Conservation (phyloP, 2,329 filamentous ascomycete genomes). For the Pseudofabraea citricarpa region DNA sequence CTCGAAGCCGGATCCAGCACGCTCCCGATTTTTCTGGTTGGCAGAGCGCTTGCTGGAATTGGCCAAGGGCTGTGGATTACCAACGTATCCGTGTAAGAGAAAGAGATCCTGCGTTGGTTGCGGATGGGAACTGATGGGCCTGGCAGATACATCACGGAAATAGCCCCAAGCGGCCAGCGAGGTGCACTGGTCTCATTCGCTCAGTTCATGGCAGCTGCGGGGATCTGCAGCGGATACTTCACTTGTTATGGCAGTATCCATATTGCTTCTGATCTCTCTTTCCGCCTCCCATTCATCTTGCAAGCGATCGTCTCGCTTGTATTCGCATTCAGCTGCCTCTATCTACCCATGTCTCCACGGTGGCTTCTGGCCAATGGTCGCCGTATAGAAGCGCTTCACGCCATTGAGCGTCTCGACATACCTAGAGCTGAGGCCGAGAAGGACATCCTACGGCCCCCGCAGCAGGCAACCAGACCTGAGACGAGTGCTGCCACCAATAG, state of each 20-base stretch:
- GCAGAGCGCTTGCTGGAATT: conserved; percentile 46
- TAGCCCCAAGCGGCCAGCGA: conserved; percentile 45
- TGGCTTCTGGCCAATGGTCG: conserved; percentile 48
- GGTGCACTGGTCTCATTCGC: conserved; percentile 47
- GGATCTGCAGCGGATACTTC: conserved; percentile 52
- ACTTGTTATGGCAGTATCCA: conserved; percentile 50
- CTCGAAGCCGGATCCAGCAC: conserved; percentile 41
- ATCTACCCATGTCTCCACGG: conserved; percentile 50
- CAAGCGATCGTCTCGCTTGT: conserved; percentile 35
- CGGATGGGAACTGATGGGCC: no score
- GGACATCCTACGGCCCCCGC: not conserved
- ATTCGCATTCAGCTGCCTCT: conserved; percentile 33
- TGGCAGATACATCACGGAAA: conserved; percentile 53
- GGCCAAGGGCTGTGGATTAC: conserved; percentile 52
- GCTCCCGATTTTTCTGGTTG: conserved; percentile 46
- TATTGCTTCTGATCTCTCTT: conserved; percentile 43
- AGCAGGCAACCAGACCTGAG: not conserved
- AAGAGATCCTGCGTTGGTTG: no score
- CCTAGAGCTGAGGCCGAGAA: not conserved
- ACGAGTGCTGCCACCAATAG: not conserved
- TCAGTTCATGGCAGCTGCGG: conserved; percentile 46
- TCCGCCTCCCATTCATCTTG: conserved; percentile 51
- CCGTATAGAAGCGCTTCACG: conserved; percentile 37
- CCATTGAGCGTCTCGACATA: not conserved
- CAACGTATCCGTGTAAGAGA: conserved; percentile 39